Evolutionary conservation across 148 eudicot genomes (phyloP), one percentile per base, ranked within the genome.

Genomic region (Silene conica): DNA sequence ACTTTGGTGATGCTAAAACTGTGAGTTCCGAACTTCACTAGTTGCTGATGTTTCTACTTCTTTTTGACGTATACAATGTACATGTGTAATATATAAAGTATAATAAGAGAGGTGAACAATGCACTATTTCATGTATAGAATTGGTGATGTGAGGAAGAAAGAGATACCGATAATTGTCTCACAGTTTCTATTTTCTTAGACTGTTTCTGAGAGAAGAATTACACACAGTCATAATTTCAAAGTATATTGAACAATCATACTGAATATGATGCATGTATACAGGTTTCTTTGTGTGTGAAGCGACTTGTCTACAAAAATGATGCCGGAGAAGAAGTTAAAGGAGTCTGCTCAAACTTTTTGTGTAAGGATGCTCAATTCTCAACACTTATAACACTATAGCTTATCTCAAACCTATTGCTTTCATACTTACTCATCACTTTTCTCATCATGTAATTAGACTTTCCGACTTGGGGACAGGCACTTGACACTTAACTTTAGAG

Each of bases 251-350:
- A 20, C n/a, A 43, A 67, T 11, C 7, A 55, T 11, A 1, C 55
- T 72, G 67, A 38, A 25, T 46, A 28, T 72, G 55, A 25, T 60
- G 71, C 73, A 68, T 76, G 79, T 69, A 34, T 76, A 15, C 67
- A 96, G 99, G 99, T 96, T 18, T 92, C 99, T n/a, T 62, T 96
- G 81, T 96, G 99, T 85, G 99, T 96, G 38, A 96, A 96, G 82
- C 87, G 99, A 77, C 97, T 96, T 66, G 86, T 96, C 74, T 96
- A 96, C 87, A 90, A 91, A 68, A 96, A 96, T 86, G 99, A 96
- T 2, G 74, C 84, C 43, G 99, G 99, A 55, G 99, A 92, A 79
- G 43, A 59, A 63, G 93, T 96, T 63, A 96, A 92, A 85, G 99
- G 99, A 85, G 99, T 96, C 71, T 92, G 99, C 88, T 96, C 99